These are phyloP conservation scores for Cyberlindnera misumaiensis DNA, from an alignment of 805 yeast species.

Conservation along the genomic window DNA sequence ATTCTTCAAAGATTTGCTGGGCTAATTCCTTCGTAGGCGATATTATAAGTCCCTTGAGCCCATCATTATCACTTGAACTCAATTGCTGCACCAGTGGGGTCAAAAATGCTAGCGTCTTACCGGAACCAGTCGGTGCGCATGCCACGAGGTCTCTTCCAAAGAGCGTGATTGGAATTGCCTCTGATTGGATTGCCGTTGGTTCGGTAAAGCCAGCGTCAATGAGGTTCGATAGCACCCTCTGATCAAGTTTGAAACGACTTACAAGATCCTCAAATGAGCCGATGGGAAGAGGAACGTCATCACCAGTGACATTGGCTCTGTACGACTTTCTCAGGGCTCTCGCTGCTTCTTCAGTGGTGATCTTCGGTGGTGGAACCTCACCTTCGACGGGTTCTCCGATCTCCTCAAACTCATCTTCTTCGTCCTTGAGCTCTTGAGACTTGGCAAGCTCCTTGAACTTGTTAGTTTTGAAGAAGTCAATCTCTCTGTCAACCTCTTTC, in stretches of 20 bases:
- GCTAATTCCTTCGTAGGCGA: constrained; percentile 96
- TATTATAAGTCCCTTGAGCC: constrained; percentile 65
- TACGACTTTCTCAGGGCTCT: constrained; percentile 48
- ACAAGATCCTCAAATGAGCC: constrained; percentile 82
- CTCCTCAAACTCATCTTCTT: constrained; percentile 22
- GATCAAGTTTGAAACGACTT: constrained; percentile 59
- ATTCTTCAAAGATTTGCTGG: constrained; percentile 69
- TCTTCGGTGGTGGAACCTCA: constrained; percentile 33
- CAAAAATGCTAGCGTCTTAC: constrained; percentile 88
- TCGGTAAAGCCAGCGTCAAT: constrained; percentile 64
- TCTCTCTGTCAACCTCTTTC: constrained; percentile 57
- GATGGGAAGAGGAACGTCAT: constrained; percentile 84
- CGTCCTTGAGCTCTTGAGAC: constrained; percentile 20
- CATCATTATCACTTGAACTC: constrained; percentile 6
- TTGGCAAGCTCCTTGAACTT: constrained; percentile 25
- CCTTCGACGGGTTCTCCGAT: constrained; percentile 24
- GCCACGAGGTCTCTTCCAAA: constrained; percentile 74
- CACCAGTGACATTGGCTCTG: constrained; percentile 70
- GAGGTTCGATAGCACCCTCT: constrained; percentile 49
- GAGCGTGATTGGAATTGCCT: constrained; percentile 72
- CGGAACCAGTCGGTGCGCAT: constrained; percentile 98
- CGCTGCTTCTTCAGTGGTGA: constrained; percentile 55
- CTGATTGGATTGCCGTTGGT: constrained; percentile 93
- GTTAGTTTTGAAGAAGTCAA: constrained; percentile 74
- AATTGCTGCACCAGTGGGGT: constrained; percentile 70